Percentiles rank a stretch among this genome's conserved stretches.
Evolutionary conservation across 441 rosid genomes (phyloP).

Genomic region (Mallotus repandus): DNA sequence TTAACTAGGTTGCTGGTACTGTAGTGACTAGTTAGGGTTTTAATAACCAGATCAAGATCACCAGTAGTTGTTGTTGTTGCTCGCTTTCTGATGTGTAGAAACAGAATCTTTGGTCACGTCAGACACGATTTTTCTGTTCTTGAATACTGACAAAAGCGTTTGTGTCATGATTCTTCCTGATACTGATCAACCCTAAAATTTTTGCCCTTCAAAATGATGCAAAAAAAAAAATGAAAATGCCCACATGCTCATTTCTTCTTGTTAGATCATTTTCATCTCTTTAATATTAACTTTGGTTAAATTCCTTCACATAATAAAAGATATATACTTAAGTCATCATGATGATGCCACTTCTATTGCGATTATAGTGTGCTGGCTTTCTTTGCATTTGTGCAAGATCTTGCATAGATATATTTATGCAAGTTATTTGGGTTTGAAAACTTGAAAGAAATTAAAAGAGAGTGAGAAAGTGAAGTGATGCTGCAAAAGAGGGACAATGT

Average conservation of each 20-base stretch:
- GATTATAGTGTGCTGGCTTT: conserved; percentile 19
- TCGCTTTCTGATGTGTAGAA: conserved; percentile 35
- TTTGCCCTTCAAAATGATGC: conserved; percentile 13
- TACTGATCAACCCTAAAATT: conserved; percentile 26
- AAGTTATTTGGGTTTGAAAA: conserved; percentile 21
- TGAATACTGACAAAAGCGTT: conserved; percentile 42
- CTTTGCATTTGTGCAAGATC: conserved; percentile 43
- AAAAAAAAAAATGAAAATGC: not conserved
- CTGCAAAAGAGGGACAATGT: conserved; percentile 28
- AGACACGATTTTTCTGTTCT: conserved; percentile 48
- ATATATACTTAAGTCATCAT: conserved; percentile 24
- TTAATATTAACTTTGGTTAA: conserved; percentile 6
- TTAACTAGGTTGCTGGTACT: not conserved
- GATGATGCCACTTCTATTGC: conserved; percentile 28
- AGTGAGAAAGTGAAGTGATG: conserved; percentile 16
- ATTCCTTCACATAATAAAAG: conserved; percentile 14
- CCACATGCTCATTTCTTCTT: conserved; percentile 11
- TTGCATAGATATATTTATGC: conserved; percentile 43
- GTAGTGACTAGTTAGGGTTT: conserved; percentile 33
- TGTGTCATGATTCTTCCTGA: conserved; percentile 39
- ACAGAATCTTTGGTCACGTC: conserved; percentile 79
- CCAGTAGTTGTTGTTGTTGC: conserved; percentile 21
- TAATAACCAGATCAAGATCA: conserved; percentile 33
- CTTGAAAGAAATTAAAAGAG: conserved; percentile 7
- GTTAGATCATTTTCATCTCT: conserved; percentile 17